Evolutionary conservation across 169 alveolate species (phyloP).

Genomic region (Amoebophrya sp.): DNA sequence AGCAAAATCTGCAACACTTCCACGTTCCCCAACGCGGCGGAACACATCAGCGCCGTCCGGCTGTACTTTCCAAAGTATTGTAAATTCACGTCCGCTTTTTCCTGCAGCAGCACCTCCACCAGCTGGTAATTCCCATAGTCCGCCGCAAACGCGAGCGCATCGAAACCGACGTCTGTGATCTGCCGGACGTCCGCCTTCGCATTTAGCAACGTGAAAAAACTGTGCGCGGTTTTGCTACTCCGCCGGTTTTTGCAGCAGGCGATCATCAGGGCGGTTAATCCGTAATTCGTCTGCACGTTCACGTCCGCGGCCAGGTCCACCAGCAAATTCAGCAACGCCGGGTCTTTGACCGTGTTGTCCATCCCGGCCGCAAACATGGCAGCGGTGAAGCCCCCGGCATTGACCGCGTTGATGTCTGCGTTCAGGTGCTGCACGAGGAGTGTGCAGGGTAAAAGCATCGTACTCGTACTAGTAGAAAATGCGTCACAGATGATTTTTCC

Average conservation of each 20-base stretch:
- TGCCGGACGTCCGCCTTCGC: not conserved
- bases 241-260: not conserved
- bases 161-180: not conserved
- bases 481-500: too few relatives aligned
- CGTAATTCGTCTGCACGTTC: constrained; percentile 9
- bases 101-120: not conserved
- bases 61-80: not conserved
- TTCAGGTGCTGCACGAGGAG: not conserved
- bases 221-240: too few relatives aligned
- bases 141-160: not conserved
- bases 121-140: not conserved
- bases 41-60: constrained; percentile 1
- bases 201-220: too few relatives aligned
- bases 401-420: not conserved
- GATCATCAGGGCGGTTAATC: not conserved
- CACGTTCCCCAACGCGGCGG: not conserved
- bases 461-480: too few relatives aligned
- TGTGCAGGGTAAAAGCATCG: too few relatives aligned
- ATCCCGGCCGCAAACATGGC: not conserved
- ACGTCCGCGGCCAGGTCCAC: not conserved
- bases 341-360: not conserved
- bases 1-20: not conserved
- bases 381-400: not conserved
- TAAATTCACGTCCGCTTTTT: not conserved
- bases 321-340: not conserved